Evolutionary conservation across 2,329 filamentous ascomycete species (phyloP).

Genomic region (Karstenula rhodostoma): DNA sequence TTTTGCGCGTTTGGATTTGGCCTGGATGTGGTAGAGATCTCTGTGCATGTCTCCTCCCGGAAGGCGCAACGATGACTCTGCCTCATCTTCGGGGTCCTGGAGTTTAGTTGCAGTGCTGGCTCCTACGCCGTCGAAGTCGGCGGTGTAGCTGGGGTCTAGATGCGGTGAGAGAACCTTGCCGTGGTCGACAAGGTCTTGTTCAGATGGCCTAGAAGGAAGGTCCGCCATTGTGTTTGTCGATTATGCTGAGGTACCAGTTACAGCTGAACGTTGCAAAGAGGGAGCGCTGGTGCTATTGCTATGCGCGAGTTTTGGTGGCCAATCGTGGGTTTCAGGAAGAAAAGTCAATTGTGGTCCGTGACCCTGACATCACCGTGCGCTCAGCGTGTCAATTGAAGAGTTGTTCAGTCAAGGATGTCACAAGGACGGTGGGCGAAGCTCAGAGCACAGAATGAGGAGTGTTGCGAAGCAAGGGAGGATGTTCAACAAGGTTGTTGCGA

Average conservation of each 20-base stretch:
- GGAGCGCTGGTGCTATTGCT: neutral
- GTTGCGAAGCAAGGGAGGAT: neutral
- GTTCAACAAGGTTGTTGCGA: neutral
- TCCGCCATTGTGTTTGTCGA: slow-evolving; percentile 33
- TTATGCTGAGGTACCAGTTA: neutral
- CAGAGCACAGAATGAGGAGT: neutral
- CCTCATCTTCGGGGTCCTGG: slow-evolving; percentile 33
- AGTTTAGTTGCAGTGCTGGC: slow-evolving; percentile 33
- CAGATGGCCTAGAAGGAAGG: slow-evolving; percentile 36
- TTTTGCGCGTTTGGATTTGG: slow-evolving; percentile 57
- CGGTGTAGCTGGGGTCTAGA: slow-evolving; percentile 54
- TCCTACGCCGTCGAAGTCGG: slow-evolving; percentile 50
- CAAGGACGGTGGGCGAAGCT: neutral
- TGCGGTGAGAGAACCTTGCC: slow-evolving; percentile 53
- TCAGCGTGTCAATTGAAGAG: neutral
- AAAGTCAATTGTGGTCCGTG: slow-evolving; percentile 38
- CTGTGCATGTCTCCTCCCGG: slow-evolving; percentile 82
- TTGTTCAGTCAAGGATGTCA: neutral
- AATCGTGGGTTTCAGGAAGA: slow-evolving; percentile 34
- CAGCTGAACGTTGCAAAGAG: neutral
- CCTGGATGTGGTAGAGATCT: slow-evolving; percentile 77
- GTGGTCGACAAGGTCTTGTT: slow-evolving; percentile 34
- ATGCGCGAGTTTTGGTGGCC: slow-evolving; percentile 26
- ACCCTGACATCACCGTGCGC: slow-evolving; percentile 36
- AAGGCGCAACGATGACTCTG: slow-evolving; percentile 73